These are phyloP conservation scores for Colletotrichum sublineola DNA, from an alignment of 2,329 filamentous ascomycete species.

Conservation along the genomic window DNA sequence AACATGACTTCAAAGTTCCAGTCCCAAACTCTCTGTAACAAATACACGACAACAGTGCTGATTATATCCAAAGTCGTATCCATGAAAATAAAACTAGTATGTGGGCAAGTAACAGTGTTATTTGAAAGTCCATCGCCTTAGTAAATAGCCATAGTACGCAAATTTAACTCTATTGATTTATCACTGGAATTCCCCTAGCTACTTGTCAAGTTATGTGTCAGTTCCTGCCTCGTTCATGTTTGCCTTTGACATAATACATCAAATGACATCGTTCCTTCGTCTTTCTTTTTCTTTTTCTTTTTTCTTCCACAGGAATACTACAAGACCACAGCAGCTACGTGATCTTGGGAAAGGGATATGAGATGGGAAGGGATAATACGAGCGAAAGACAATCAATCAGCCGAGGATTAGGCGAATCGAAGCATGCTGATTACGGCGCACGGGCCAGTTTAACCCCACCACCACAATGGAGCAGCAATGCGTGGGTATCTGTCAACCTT, in stretches of 20 bases:
- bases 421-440: constrained; percentile 11
- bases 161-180: neutral
- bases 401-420: constrained; percentile 27
- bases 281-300: too few relatives aligned
- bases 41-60: too few relatives aligned
- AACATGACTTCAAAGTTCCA: neutral
- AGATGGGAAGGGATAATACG: neutral
- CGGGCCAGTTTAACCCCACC: constrained; percentile 30
- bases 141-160: neutral
- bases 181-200: neutral
- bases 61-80: neutral
- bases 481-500: constrained; percentile 14
- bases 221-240: neutral
- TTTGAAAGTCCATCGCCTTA: neutral
- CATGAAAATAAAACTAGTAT: neutral
- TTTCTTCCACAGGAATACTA: neutral
- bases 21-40: neutral
- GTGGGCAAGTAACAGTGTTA: neutral
- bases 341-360: neutral
- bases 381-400: constrained; percentile 3
- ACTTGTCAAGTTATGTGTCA: neutral
- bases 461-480: constrained; percentile 17
- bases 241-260: too few relatives aligned
- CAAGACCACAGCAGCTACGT: neutral
- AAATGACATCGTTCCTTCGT: too few relatives aligned